Evolutionary conservation across 768 basidiomycete species (phyloP).

Genomic region (Boletus edulis): DNA sequence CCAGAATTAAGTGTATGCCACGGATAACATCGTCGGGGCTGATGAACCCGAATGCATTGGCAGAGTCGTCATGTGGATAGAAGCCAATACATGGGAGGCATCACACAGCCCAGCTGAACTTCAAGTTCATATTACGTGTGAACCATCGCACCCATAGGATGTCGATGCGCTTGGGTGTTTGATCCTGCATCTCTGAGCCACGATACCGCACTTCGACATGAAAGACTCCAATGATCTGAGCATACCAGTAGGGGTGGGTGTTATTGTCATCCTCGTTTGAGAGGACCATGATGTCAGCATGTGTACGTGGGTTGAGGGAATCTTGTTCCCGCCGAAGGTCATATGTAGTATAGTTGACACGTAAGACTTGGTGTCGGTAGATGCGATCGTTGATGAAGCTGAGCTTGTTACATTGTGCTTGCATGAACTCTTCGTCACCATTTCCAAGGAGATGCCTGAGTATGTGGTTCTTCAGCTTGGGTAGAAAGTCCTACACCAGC

Average conservation of each 20-base stretch:
- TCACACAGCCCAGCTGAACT: no score
- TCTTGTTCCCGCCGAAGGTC: not conserved
- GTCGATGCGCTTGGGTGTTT: no score
- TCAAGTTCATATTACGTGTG: no score
- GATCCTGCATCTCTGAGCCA: no score
- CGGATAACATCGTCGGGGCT: not conserved
- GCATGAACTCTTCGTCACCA: slow-evolving; percentile 21
- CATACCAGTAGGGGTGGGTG: slow-evolving; percentile 42
- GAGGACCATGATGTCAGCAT: not conserved
- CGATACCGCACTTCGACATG: no score
- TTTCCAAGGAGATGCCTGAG: slow-evolving; percentile 17
- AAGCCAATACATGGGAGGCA: no score
- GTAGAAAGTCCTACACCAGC: no score
- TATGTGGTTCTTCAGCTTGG: slow-evolving; percentile 2
- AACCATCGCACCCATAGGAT: no score
- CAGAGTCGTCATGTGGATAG: no score
- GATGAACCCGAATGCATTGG: not conserved
- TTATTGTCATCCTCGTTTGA: slow-evolving; percentile 11
- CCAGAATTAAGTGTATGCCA: not conserved
- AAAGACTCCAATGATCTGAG: no score
- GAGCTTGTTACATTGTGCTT: not conserved
- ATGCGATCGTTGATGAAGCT: slow-evolving; percentile 14
- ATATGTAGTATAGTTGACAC: slow-evolving; percentile 21
- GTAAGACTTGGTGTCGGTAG: slow-evolving; percentile 25
- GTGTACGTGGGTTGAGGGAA: not conserved